These are phyloP conservation scores for Coniochaeta ligniaria DNA, from an alignment of 2,329 filamentous ascomycete species.

Conservation along the genomic window DNA sequence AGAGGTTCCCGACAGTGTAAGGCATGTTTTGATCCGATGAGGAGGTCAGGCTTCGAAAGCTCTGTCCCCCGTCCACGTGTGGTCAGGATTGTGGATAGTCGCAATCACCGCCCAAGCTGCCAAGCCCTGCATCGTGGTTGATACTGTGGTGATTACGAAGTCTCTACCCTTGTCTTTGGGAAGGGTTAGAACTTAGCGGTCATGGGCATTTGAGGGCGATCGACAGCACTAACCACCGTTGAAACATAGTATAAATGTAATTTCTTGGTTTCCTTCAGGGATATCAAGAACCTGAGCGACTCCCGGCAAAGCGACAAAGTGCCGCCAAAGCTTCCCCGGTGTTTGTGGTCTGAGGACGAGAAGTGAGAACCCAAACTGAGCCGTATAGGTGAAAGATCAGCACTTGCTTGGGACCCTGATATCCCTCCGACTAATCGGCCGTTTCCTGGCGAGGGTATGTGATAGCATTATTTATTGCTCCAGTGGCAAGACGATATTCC, in stretches of 20 bases:
- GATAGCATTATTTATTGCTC: neutral
- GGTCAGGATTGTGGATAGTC: too few relatives aligned
- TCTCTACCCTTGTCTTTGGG: too few relatives aligned
- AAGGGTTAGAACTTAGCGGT: neutral
- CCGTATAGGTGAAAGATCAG: neutral
- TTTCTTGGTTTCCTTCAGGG: neutral
- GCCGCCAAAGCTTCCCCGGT: neutral
- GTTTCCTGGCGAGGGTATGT: neutral
- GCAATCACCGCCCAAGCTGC: too few relatives aligned
- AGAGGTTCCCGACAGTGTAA: slow-evolving; percentile 9
- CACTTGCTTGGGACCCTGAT: neutral
- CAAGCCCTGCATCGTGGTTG: too few relatives aligned
- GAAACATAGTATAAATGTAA: neutral
- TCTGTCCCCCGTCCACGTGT: too few relatives aligned
- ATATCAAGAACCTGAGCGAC: neutral
- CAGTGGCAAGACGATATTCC: neutral
- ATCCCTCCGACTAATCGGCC: neutral
- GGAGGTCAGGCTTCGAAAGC: too few relatives aligned
- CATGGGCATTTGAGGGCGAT: neutral
- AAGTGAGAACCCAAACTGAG: neutral
- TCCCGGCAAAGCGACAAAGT: neutral
- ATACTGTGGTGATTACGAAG: too few relatives aligned
- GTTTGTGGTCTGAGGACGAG: neutral
- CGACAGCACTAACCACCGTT: neutral
- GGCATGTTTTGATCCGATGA: too few relatives aligned